Percentiles rank a stretch among this genome's conserved stretches.
phyloP scores from a whole-genome alignment of 192 early-diverging fungal species.

The Spizellomyces punctatus region DNA sequence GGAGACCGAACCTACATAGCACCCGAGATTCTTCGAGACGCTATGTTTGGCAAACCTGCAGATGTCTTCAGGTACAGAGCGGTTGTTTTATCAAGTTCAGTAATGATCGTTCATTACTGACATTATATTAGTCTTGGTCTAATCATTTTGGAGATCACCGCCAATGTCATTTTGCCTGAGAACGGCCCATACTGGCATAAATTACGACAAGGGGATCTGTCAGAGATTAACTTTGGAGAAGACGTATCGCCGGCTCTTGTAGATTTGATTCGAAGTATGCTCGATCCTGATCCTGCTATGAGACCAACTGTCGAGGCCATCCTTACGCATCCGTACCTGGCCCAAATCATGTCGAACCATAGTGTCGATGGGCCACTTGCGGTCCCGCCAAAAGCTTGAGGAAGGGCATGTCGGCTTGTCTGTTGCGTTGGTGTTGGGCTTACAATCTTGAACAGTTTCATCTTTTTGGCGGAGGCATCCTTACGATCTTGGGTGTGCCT shows the following conservation, averaged over 20 bases:
- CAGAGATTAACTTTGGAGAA: slow-evolving; percentile 54
- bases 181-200: slow-evolving; percentile 87
- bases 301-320: slow-evolving; percentile 62
- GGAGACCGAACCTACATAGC: slow-evolving; percentile 95
- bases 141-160: slow-evolving; percentile 83
- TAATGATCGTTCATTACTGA: not conserved
- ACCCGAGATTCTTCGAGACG: slow-evolving; percentile 73
- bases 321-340: slow-evolving; percentile 47
- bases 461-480: too few species aligned
- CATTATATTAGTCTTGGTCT: slow-evolving; percentile 74
- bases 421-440: too few species aligned
- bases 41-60: slow-evolving; percentile 71
- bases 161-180: slow-evolving; percentile 85
- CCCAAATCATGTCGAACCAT: not conserved
- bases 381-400: too few species aligned
- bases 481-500: too few species aligned
- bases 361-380: too few species aligned
- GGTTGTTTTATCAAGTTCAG: not conserved
- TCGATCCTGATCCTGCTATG: slow-evolving; percentile 56
- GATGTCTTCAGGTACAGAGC: slow-evolving; percentile 80
- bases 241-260: slow-evolving; percentile 55
- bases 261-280: slow-evolving; percentile 68
- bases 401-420: too few species aligned
- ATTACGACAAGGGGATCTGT: slow-evolving; percentile 76
- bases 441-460: too few species aligned